Evolutionary conservation across 139 green algal genomes (phyloP), one percentile per base, ranked within the genome.

Genomic region (Chlorella sorokiniana): DNA sequence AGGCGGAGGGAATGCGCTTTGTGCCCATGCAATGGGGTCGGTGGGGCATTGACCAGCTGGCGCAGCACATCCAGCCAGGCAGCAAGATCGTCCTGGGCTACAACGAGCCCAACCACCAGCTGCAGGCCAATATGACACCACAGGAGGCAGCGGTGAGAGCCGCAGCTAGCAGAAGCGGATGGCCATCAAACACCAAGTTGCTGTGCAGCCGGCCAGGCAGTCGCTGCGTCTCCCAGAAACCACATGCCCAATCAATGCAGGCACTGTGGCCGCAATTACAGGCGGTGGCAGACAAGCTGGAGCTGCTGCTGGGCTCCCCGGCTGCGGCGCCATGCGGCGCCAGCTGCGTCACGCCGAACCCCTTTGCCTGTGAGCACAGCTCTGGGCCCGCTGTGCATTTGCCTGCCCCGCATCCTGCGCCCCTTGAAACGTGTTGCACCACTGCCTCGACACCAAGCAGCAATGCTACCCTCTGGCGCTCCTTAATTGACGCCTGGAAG

Each of bases 11-110:
- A 14, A 44, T 84, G 27, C 25, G 68, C 1, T 84, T 84, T 67
- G 79, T 79, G 33, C 67, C 67, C 41, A 84, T 84, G 79, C 79
- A 84, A 69, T 84, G 79, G 79, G 79, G 79, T n/a, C 72, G 41
- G n/a, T 78, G 79, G 79, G 68, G 68, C 2, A 44, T 84, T 29
- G 68, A 79, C 20, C 14, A 63, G 6, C 79, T 84, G 4, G n/a
- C 0, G 2, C 48, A 65, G 1, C 37, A 40, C 8, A 31, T 84
- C 11, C 33, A 35, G 31, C 62, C 81, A 29, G 42, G 41, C 22
- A 64, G 51, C 41, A 62, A n/a, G 5, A 44, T 76, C 8, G 14
- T 85, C 11, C 44, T 85, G 23, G 81, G 81, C 1, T 81, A 76
- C 70, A 85, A 85, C 44, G 81, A 85, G 44, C 81, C 81, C 31